phyloP scores from a whole-genome alignment of 2,329 filamentous ascomycete species.

The Verticillium nonalfalfae region DNA sequence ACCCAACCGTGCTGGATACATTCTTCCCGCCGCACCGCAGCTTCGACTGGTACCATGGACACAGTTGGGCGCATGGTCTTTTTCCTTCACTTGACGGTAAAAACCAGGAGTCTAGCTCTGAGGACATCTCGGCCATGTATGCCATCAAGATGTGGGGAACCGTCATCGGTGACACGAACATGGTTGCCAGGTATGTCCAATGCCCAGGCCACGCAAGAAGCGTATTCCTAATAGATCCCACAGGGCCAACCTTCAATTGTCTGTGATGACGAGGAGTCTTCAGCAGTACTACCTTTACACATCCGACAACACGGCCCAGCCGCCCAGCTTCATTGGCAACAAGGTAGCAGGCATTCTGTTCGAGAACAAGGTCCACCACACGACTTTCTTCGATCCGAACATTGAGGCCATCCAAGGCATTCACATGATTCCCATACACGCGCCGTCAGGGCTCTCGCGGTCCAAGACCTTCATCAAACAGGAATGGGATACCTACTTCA shows the following conservation, averaged over 20 bases:
- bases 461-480: conserved; percentile 58
- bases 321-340: conserved; percentile 60
- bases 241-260: conserved; percentile 67
- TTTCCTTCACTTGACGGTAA: conserved; percentile 60
- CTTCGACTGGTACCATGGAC: conserved; percentile 82
- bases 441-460: conserved; percentile 56
- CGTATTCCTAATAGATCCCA: neutral
- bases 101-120: conserved; percentile 71
- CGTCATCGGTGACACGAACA: conserved; percentile 59
- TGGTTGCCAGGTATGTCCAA: conserved; percentile 54
- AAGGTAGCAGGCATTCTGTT: conserved; percentile 50
- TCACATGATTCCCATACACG: conserved; percentile 65
- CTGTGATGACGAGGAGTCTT: conserved; percentile 60
- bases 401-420: conserved; percentile 62
- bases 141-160: conserved; percentile 80
- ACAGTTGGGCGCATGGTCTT: conserved; percentile 73
- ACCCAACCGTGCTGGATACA: conserved; percentile 56
- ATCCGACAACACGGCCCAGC: conserved; percentile 55
- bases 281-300: conserved; percentile 70
- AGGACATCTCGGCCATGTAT: conserved; percentile 74
- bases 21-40: conserved; percentile 68
- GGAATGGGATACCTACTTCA: conserved; percentile 74
- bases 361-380: conserved; percentile 81
- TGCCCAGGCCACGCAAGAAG: no score
- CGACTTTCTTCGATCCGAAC: conserved; percentile 66